Evolutionary conservation across 2,329 filamentous ascomycete species (phyloP).

Genomic region (Penicillium palitans): DNA sequence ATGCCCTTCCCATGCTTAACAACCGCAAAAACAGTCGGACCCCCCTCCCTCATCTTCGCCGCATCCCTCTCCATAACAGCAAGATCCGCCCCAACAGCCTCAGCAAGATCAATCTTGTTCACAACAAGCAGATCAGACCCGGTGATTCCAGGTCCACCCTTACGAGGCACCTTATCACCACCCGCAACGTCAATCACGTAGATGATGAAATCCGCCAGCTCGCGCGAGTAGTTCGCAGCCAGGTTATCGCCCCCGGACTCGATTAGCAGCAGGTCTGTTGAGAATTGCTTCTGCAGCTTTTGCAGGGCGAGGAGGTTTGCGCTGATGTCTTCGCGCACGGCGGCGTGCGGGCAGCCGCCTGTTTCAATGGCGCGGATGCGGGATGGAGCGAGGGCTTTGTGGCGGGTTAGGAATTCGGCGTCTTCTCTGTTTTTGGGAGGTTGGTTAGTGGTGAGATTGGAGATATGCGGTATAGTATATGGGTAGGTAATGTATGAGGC

Average conservation of each 20-base stretch:
- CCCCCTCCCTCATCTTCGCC: constrained; percentile 90
- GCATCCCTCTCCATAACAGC: constrained; percentile 93
- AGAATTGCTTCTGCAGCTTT: constrained; percentile 77
- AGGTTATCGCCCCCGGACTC: constrained; percentile 96
- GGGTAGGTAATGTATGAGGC: not conserved
- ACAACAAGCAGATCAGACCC: constrained; percentile 91
- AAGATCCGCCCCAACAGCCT: constrained; percentile 85
- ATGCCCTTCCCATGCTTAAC: constrained; percentile 91
- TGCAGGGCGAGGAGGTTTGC: constrained; percentile 91
- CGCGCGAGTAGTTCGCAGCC: constrained; percentile 91
- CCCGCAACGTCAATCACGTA: constrained; percentile 98
- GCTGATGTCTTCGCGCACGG: constrained; percentile 94
- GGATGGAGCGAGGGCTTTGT: constrained; percentile 76
- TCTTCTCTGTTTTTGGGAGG: constrained; percentile 65
- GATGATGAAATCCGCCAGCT: constrained; percentile 95
- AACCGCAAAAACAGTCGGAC: constrained; percentile 92
- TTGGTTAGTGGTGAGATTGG: not conserved
- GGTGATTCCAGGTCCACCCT: constrained; percentile 95
- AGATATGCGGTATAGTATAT: not conserved
- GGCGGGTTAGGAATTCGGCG: constrained; percentile 90
- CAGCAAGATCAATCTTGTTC: constrained; percentile 95
- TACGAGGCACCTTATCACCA: constrained; percentile 93
- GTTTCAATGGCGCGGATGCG: constrained; percentile 97
- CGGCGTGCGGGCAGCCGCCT: constrained; percentile 93
- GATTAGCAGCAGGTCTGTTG: constrained; percentile 83